phyloP scores from a whole-genome alignment of 139 green algal species.

The Gonium pectorale region DNA sequence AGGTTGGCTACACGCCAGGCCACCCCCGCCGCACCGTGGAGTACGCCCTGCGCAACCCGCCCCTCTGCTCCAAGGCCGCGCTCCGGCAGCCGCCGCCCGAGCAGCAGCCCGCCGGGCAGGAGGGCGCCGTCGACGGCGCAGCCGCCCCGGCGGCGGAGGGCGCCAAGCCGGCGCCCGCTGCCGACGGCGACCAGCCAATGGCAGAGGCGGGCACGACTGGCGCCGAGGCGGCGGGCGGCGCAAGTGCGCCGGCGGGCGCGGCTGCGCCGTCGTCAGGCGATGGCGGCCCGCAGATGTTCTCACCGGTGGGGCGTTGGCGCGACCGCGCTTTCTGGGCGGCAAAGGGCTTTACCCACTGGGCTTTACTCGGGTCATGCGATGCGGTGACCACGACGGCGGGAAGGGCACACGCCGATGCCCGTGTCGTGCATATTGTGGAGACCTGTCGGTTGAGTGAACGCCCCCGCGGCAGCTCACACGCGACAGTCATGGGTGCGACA shows the following conservation, averaged over 20 bases:
- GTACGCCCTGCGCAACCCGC: not conserved
- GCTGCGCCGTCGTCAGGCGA: not conserved
- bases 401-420: too few species aligned
- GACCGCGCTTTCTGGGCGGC: not conserved
- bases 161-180: not conserved
- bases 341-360: not conserved
- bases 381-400: too few species aligned
- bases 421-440: not conserved
- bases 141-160: not conserved
- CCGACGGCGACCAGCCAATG: not conserved
- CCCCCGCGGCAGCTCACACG: too few species aligned
- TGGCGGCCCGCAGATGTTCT: not conserved
- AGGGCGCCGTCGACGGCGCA: not conserved
- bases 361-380: too few species aligned
- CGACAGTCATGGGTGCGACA: too few species aligned
- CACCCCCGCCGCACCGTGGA: not conserved
- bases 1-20: conserved; percentile 11
- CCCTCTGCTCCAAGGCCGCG: not conserved
- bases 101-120: not conserved
- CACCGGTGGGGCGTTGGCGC: not conserved
- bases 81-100: too few species aligned
- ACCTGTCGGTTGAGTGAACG: too few species aligned
- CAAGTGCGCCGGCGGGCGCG: not conserved
- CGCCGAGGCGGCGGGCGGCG: not conserved
- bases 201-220: not conserved